Base-by-base conservation (phyloP, 2,329 filamentous ascomycete genomes). In the Colletotrichum sp. region DNA sequence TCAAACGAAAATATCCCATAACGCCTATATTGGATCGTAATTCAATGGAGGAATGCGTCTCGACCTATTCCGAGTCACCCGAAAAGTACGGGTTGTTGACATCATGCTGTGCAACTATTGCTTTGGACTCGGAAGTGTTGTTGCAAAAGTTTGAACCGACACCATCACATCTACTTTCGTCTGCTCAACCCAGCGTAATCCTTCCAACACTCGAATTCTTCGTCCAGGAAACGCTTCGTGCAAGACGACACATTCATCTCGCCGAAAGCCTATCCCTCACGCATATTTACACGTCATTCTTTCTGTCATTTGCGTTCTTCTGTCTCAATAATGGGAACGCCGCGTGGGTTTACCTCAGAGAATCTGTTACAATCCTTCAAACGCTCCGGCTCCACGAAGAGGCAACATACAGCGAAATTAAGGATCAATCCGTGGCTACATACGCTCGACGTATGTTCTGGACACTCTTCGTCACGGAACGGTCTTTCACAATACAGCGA, bases 1-100 rank as follows among this genome's bases (percentile, higher is more conserved):
- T 83, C 59, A 78, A 74, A 33, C 80, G 83, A 65, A 83, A 83
- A 65, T 82, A 83, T 21, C 80, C 81, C 0, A 79, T 83, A 5
- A 83, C 81, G 18, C 81, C 81, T 0, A 79, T 83, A 16, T 29
- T 83, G 2, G 67, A 82, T 59, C 78, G 76, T 2, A 69, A 70
- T 12, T n/a, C 76, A 3, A 73, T 78, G 8, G 74, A 78, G 5
- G 68, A 75, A 21, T 71, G 61, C 9, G 33, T 80, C 11, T 33
- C 66, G 13, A 58, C 72, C 13, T 57, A 77, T 8, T 24, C 69
- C 13, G 27, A 64, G 7, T 75, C 70, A 1, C 76, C 78, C 0
- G 78, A 80, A 15, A 72, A 78, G 4, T 82, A 82, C 12, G 76
- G 75, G 4, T 72, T 83, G 0, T 65, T 82, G 3, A 78, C 77